Percentiles rank a stretch among this genome's conserved stretches.
Evolutionary conservation across 2,329 filamentous ascomycete genomes (phyloP).

Genomic region (Penicillium sp.): DNA sequence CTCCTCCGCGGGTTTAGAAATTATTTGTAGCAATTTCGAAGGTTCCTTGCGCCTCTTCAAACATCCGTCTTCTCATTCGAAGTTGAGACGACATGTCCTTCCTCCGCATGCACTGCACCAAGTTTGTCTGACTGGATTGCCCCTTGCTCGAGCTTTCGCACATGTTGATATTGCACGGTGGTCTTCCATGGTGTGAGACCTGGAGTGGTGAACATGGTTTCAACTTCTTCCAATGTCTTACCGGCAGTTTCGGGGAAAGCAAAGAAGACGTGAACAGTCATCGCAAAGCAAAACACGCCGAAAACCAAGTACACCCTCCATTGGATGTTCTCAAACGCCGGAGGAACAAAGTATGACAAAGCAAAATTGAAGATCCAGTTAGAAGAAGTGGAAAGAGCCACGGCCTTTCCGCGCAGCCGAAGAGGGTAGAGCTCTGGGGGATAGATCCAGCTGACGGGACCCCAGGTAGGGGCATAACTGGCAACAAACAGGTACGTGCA

Average conservation of each 20-base stretch:
- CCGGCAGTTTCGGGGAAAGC: slow-evolving; percentile 47
- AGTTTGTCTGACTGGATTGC: slow-evolving; percentile 14
- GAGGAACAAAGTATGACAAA: slow-evolving; percentile 58
- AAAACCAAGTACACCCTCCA: slow-evolving; percentile 73
- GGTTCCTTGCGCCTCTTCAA: neutral
- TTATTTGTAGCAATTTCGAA: too few relatives aligned
- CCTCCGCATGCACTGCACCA: slow-evolving; percentile 14
- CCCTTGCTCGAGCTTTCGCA: slow-evolving; percentile 20
- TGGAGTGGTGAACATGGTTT: slow-evolving; percentile 64
- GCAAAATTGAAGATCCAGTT: slow-evolving; percentile 67
- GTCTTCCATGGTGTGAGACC: slow-evolving; percentile 22
- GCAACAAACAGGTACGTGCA: slow-evolving; percentile 74
- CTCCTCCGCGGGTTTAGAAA: too few relatives aligned
- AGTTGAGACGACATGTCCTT: neutral
- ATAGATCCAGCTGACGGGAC: slow-evolving; percentile 61
- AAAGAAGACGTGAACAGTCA: slow-evolving; percentile 68
- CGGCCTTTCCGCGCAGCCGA: slow-evolving; percentile 64
- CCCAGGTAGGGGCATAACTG: slow-evolving; percentile 67
- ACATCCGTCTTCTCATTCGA: slow-evolving; percentile 7
- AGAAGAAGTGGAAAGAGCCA: slow-evolving; percentile 60
- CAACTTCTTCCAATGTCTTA: slow-evolving; percentile 75
- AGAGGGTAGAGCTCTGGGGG: slow-evolving; percentile 65
- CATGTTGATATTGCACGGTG: slow-evolving; percentile 18
- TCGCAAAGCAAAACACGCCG: slow-evolving; percentile 68
- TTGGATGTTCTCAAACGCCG: slow-evolving; percentile 57